Base-by-base conservation (phyloP, 2,329 filamentous ascomycete species). In the Hirsutella thompsonii region DNA sequence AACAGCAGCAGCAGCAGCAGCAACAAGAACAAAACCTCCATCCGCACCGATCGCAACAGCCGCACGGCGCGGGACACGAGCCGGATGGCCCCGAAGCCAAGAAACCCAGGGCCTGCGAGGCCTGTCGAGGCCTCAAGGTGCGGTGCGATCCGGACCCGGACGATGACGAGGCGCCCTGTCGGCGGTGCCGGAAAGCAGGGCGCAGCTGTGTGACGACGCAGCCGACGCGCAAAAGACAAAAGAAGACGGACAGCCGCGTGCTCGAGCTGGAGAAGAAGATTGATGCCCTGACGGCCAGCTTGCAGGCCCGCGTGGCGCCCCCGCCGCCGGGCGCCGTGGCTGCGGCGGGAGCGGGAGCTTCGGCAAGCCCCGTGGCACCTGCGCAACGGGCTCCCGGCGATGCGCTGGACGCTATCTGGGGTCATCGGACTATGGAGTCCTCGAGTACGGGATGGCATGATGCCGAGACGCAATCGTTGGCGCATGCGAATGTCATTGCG, bases 241-340 rank as follows among this genome's bases (percentile, higher is more conserved):
- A 90, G 68, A 94, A 94, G 69, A 88, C 85, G 41, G 89, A 94
- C 57, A 90, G 79, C 49, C 74, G 87, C 39, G 88, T 95, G 11
- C 83, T 87, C 8, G 88, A 94, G 66, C 69, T 95, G 39, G 88
- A 94, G 67, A 87, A 82, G 68, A 93, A 93, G 66, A 90, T 94
- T 47, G 87, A 94, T 65, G 84, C 83, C 8, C 59, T 94, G 56
- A 94, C 85, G 8, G 84, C 86, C 6, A 87, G 79, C 29, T 57
- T 94, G 48, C 80, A 86, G 36, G 77, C 83, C 8, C 52, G 60
- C 23, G 30, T 14, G 54, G 47, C 19, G 20, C 6, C n/a, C n/a
- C n/a, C 28, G 9, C 10, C 29, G 30, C n/a, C 40, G 19, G 20
- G 32, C 28, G 16, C 16, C 29, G 23, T 20, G 8, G 20, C 16